These are phyloP conservation scores for Helenozyma rhizophorensis DNA, from an alignment of 805 yeast species.

Conservation along the genomic window DNA sequence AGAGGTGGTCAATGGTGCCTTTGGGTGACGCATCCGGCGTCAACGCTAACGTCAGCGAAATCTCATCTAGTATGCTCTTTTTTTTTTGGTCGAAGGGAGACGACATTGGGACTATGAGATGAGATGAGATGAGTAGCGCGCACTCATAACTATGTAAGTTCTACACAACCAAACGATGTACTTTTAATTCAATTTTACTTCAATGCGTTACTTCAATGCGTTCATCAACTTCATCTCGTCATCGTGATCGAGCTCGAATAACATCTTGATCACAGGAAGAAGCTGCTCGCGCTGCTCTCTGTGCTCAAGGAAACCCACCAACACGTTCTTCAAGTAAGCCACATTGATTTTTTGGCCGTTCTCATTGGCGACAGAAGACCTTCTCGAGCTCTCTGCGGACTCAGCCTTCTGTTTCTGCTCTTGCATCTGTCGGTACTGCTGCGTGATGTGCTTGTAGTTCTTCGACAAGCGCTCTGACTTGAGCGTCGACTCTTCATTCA, in stretches of 20 bases:
- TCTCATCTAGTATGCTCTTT: conserved; percentile 47
- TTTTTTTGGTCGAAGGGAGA: conserved; percentile 66
- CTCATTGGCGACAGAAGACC: conserved; percentile 13
- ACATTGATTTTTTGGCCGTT: conserved; percentile 36
- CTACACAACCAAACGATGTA: too few species aligned
- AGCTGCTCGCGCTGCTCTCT: conserved; percentile 85
- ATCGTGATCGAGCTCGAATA: conserved; percentile 60
- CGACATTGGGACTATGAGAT: conserved; percentile 23
- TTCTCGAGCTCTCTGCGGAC: conserved; percentile 5
- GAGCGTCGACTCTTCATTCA: conserved; percentile 63
- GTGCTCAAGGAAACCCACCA: conserved; percentile 88
- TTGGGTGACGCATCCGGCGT: conserved; percentile 76
- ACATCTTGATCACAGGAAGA: conserved; percentile 77
- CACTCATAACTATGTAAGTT: background rate
- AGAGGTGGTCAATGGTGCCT: conserved; percentile 73
- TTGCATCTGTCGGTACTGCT: conserved; percentile 49
- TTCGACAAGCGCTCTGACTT: conserved; percentile 68
- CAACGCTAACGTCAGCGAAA: conserved; percentile 36
- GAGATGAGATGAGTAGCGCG: background rate
- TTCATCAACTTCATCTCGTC: conserved; percentile 72
- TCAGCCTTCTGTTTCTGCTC: conserved; percentile 10
- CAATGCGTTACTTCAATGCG: conserved; percentile 38
- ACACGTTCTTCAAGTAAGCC: conserved; percentile 82
- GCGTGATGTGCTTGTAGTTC: conserved; percentile 61
- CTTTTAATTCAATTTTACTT: too few species aligned